Evolutionary conservation across 2,329 filamentous ascomycete species (phyloP).

Genomic region (Epichloe gansuensis): DNA sequence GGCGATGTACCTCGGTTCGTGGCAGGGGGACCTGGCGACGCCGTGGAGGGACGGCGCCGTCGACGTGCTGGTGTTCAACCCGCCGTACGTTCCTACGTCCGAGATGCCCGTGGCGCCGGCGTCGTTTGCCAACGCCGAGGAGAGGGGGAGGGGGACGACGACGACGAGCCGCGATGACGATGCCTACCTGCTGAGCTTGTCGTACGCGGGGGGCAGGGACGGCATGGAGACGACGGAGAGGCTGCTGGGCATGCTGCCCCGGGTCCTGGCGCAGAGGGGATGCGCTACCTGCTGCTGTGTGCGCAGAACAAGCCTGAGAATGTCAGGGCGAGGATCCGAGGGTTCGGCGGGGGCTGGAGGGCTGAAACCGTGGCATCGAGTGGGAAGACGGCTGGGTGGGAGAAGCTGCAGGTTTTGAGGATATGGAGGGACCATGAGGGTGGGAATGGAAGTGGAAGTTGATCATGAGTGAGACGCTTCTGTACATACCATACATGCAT

Average conservation of each 20-base stretch:
- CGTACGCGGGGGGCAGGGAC: conserved; percentile 77
- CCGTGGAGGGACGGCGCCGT: conserved; percentile 45
- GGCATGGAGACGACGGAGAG: conserved; percentile 91
- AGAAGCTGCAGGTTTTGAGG: conserved; percentile 79
- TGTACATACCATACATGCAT: not conserved
- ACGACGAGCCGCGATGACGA: conserved; percentile 57
- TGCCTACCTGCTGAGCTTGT: conserved; percentile 68
- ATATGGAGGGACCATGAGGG: conserved; percentile 50
- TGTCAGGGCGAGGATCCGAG: conserved; percentile 49
- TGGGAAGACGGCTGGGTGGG: conserved; percentile 84
- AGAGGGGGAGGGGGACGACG: not conserved
- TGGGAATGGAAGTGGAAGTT: too few relatives aligned
- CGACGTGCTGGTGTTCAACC: conserved; percentile 90
- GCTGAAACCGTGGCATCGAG: conserved; percentile 69
- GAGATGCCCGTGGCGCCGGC: conserved; percentile 47
- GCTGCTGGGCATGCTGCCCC: conserved; percentile 56
- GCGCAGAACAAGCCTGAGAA: conserved; percentile 75
- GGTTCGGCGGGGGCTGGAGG: conserved; percentile 47
- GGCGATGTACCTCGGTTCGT: conserved; percentile 46
- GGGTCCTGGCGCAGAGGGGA: conserved; percentile 50
- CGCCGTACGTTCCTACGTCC: conserved; percentile 85
- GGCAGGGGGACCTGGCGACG: conserved; percentile 59
- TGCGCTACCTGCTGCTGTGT: conserved; percentile 87
- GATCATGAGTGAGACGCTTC: not conserved
- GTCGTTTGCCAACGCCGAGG: conserved; percentile 13